Evolutionary conservation across 2,329 filamentous ascomycete genomes (phyloP).

Genomic region (Emergomyces africanus): DNA sequence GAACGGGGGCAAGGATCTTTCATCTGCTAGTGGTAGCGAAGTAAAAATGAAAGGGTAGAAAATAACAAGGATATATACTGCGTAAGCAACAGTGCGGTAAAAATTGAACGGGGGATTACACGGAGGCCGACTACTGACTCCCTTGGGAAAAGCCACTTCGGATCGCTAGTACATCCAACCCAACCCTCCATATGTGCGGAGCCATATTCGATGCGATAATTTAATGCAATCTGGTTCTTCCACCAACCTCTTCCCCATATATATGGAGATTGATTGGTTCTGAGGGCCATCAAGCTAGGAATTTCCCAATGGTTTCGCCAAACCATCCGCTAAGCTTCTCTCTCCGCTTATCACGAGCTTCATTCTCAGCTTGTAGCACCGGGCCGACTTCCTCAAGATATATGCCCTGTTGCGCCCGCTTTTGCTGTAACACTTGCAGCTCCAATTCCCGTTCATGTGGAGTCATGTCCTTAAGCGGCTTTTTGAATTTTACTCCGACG

Average conservation of each 20-base stretch:
- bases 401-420: slow-evolving; percentile 24
- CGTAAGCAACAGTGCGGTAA: not conserved
- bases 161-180: not conserved
- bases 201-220: not conserved
- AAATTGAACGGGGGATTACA: too few species aligned
- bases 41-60: too few species aligned
- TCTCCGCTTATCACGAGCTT: slow-evolving; percentile 24
- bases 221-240: not conserved
- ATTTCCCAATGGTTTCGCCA: slow-evolving; percentile 32
- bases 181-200: not conserved
- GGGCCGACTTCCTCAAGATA: slow-evolving; percentile 25
- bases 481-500: slow-evolving; percentile 23
- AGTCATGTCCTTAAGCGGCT: slow-evolving; percentile 28
- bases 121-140: too few species aligned
- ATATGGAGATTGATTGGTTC: not conserved
- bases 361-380: slow-evolving; percentile 25
- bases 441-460: slow-evolving; percentile 36
- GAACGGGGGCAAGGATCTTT: too few species aligned
- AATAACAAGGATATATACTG: too few species aligned
- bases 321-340: slow-evolving; percentile 30
- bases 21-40: too few species aligned
- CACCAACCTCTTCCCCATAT: not conserved
- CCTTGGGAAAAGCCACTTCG: too few species aligned
- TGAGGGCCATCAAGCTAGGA: slow-evolving; percentile 19
- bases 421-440: slow-evolving; percentile 26